Evolutionary conservation across 2,329 filamentous ascomycete species (phyloP).

Genomic region (Penicillium sp.): DNA sequence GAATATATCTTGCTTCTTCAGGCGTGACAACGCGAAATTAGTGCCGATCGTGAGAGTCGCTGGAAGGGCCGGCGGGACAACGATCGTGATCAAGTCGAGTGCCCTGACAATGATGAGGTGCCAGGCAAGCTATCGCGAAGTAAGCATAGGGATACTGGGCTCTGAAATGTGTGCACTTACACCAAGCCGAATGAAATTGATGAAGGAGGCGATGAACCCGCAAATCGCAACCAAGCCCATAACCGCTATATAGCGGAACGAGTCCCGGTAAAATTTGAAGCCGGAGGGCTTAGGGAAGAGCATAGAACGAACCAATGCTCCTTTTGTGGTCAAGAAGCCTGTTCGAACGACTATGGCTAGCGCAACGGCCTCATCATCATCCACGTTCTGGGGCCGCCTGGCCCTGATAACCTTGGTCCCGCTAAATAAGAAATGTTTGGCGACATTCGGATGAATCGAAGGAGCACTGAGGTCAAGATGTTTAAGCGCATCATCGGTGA

Average conservation of each 20-base stretch:
- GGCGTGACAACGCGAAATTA: constrained; percentile 80
- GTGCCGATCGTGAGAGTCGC: constrained; percentile 94
- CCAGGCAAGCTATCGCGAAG: constrained; percentile 59
- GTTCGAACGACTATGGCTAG: constrained; percentile 88
- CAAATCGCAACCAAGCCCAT: constrained; percentile 82
- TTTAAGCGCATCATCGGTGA: constrained; percentile 71
- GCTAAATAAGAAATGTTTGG: constrained; percentile 85
- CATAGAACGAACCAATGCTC: constrained; percentile 92
- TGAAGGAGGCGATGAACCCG: constrained; percentile 82
- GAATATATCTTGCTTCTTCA: constrained; percentile 88
- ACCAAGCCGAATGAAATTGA: constrained; percentile 83
- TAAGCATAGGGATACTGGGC: constrained; percentile 11
- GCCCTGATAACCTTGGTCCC: constrained; percentile 94
- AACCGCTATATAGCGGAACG: constrained; percentile 94
- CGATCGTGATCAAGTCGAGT: constrained; percentile 92
- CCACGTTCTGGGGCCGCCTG: constrained; percentile 76
- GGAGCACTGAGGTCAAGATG: constrained; percentile 72
- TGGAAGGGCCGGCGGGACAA: constrained; percentile 88
- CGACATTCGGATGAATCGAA: constrained; percentile 74
- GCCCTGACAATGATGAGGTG: constrained; percentile 87
- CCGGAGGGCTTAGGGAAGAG: constrained; percentile 96
- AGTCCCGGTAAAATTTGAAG: constrained; percentile 97
- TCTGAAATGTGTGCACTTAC: constrained; percentile 29
- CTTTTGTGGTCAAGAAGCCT: constrained; percentile 96
- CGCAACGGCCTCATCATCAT: constrained; percentile 81